Conservation (phyloP, 2,329 filamentous ascomycete genomes). For the Onygenales sp. region DNA sequence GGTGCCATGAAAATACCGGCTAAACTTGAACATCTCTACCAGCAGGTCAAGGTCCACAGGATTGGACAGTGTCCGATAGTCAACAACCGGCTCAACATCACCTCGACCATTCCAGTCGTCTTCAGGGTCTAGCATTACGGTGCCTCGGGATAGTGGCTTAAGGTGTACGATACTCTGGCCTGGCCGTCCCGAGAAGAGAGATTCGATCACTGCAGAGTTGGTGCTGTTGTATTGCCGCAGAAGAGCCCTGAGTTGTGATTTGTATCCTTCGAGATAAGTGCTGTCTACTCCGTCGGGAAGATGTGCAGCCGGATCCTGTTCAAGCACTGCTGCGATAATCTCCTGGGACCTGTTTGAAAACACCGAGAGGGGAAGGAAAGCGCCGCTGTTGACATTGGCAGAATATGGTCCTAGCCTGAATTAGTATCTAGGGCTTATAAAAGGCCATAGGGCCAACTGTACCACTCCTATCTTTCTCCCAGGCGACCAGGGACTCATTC, state of each 20-base stretch:
- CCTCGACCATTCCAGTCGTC: slow-evolving; percentile 19
- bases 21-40: slow-evolving; percentile 11
- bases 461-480: slow-evolving; percentile 40
- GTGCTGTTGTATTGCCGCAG: background rate
- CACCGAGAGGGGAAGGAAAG: background rate
- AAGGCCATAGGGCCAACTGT: background rate
- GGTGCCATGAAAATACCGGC: slow-evolving; percentile 9
- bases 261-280: background rate
- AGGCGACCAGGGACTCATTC: slow-evolving; percentile 19
- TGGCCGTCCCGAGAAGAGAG: background rate
- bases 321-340: background rate
- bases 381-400: background rate
- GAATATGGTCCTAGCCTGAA: background rate
- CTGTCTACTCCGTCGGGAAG: background rate
- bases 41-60: slow-evolving; percentile 29
- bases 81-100: slow-evolving; percentile 23
- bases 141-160: slow-evolving; percentile 34
- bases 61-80: slow-evolving; percentile 31
- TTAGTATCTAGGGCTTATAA: background rate
- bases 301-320: background rate
- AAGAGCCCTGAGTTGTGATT: background rate
- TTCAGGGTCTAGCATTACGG: slow-evolving; percentile 27
- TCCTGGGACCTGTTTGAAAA: background rate
- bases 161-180: background rate
- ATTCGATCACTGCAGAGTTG: background rate